Evolutionary conservation across 2,329 filamentous ascomycete genomes (phyloP).

Genomic region (Epichloe elymi): DNA sequence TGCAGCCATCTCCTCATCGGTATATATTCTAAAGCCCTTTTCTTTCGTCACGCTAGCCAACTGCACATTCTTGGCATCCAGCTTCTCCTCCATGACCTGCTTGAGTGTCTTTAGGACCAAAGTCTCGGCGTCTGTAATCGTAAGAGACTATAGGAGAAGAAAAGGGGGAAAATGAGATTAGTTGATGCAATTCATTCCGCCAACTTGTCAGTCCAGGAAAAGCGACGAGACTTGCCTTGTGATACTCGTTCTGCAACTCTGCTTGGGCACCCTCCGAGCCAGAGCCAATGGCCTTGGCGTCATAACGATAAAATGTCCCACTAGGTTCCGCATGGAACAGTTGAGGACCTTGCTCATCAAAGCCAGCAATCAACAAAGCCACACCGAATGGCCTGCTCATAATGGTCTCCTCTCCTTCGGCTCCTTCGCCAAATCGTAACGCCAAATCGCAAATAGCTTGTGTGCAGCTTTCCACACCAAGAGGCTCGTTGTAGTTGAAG

Average conservation of each 20-base stretch:
- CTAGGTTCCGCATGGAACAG: conserved; percentile 97
- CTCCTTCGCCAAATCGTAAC: conserved; percentile 90
- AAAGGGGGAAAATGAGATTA: neutral
- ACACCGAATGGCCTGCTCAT: conserved; percentile 98
- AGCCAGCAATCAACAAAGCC: conserved; percentile 88
- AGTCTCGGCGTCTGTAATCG: conserved; percentile 83
- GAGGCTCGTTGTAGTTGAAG: conserved; percentile 94
- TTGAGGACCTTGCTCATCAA: conserved; percentile 92
- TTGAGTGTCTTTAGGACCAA: conserved; percentile 95
- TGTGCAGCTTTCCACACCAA: conserved; percentile 94
- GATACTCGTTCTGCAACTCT: conserved; percentile 96
- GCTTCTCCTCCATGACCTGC: conserved; percentile 99
- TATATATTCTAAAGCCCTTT: conserved; percentile 97
- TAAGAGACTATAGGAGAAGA: conserved; percentile 53
- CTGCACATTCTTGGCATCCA: conserved; percentile 97
- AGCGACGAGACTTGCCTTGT: conserved; percentile 47
- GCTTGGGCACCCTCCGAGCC: conserved; percentile 96
- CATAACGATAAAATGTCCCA: conserved; percentile 97
- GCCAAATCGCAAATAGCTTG: conserved; percentile 98
- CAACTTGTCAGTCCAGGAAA: neutral
- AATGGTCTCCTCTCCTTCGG: conserved; percentile 95
- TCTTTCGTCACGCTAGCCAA: conserved; percentile 95
- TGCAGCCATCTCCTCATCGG: conserved; percentile 89
- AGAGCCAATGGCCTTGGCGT: conserved; percentile 96
- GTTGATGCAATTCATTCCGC: neutral